These are phyloP conservation scores for Leavenworthia alabamica DNA, from an alignment of 345 rosid genomes.

Conservation along the genomic window DNA sequence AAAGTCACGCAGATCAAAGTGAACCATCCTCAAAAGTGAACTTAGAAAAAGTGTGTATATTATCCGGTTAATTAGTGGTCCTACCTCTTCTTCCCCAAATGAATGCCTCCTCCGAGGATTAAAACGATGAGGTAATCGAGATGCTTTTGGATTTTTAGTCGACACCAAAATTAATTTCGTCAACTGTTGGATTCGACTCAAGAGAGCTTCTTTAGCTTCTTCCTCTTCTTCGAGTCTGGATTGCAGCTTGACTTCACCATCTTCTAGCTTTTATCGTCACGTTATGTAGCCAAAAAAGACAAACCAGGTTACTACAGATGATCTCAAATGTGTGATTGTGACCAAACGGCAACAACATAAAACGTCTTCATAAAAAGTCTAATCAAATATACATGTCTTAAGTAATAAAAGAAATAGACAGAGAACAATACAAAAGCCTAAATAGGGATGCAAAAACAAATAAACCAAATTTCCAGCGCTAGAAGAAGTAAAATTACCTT, in stretches of 20 bases:
- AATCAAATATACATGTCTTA: background rate
- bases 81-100: slow-evolving; percentile 99
- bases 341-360: slow-evolving; percentile 7
- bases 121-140: slow-evolving; percentile 59
- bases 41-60: background rate
- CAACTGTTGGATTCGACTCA: slow-evolving; percentile 89
- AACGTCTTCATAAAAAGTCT: background rate
- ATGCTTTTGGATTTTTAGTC: slow-evolving; percentile 68
- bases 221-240: slow-evolving; percentile 97
- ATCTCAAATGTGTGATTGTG: slow-evolving; percentile 10
- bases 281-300: slow-evolving; percentile 26
- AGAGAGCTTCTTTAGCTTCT: slow-evolving; percentile 96
- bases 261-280: slow-evolving; percentile 68
- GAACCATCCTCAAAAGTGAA: slow-evolving; percentile 1
- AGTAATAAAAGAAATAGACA: background rate
- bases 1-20: slow-evolving; percentile 6
- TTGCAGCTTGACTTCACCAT: slow-evolving; percentile 92
- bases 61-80: background rate
- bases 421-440: background rate
- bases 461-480: background rate
- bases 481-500: slow-evolving; percentile 47
- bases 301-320: slow-evolving; percentile 10
- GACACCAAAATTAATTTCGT: slow-evolving; percentile 97
- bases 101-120: slow-evolving; percentile 96
- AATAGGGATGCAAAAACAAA: background rate